Base-by-base conservation (phyloP, 805 yeast genomes). In the Saccharomycopsis capsularis region DNA sequence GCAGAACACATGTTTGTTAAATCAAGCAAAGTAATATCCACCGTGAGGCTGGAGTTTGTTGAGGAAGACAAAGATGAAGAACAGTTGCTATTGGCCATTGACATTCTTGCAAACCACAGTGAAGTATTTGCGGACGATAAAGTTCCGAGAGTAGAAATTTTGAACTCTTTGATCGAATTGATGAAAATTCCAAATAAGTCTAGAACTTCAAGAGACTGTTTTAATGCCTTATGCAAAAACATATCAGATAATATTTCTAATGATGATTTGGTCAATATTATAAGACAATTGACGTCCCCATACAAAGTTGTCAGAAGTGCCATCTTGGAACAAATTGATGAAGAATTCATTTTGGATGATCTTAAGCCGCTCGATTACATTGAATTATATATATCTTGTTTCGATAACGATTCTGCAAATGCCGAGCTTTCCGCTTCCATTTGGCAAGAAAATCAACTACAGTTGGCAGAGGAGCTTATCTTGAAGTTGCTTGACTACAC, bases 21-120 rank as follows among this genome's bases (percentile, higher is more conserved):
- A 24, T 24, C 38, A 15, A 27, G 19, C 29, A 44, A 37, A n/a
- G 25, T 37, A 13, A 27, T 44, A n/a, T 29, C n/a, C 21, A 44
- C 40, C 3, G 25, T 30, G 4, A 44, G 35, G n/a, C 15, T n/a
- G 11, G 95, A 86, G 57, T 85, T 82, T 61, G 75, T 75, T 27
- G 91, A 87, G 48, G 95, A 86, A 62, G 87, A 81, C 56, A 81
- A 81, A n/a, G 89, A 85, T 60, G 96, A 90, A 63, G 97, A 89
- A 61, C 91, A 86, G 57, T 68, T 89, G 44, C 64, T 85, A 44
- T 68, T 91, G 50, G 84, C 91, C 0, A 64, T 90, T 57, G 95
- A 86, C 59, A 79, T 89, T 37, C 69, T 91, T 48, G 71, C 80
- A 37, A 74, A 75, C 2, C 90, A 85, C 58, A 74, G 82, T 21